Percentiles rank a stretch among this genome's conserved stretches.
phyloP scores from a whole-genome alignment of 225 moss, liverwort and hornwort genomes.

The Polytrichum commune region DNA sequence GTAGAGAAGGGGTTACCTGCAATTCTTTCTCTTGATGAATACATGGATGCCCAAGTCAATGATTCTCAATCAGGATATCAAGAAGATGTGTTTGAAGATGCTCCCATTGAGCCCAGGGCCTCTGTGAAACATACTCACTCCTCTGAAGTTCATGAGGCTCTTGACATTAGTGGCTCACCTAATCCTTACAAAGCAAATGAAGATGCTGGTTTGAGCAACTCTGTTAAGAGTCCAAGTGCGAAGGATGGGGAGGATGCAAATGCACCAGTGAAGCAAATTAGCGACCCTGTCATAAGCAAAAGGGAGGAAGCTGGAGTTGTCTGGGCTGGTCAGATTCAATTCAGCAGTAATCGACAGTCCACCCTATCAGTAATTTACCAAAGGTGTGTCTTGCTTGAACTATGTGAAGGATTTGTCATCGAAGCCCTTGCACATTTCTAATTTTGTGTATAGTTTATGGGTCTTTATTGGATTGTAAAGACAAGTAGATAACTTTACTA shows the following conservation, averaged over 20 bases:
- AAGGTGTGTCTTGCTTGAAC: conserved; percentile 33
- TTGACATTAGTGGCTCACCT: conserved; percentile 14
- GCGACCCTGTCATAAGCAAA: conserved; percentile 15
- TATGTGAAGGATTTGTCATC: too few relatives aligned
- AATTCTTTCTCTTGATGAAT: conserved; percentile 70
- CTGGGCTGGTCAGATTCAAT: conserved; percentile 56
- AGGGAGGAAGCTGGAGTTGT: conserved; percentile 28
- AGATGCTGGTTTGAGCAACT: conserved; percentile 15
- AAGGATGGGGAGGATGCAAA: conserved; percentile 18
- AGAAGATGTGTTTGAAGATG: conserved; percentile 49
- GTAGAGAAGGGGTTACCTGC: conserved; percentile 43
- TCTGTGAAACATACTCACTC: conserved; percentile 8
- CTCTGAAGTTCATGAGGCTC: conserved; percentile 20
- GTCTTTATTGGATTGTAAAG: too few relatives aligned
- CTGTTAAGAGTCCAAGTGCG: conserved; percentile 28
- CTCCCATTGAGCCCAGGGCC: conserved; percentile 49
- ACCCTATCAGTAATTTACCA: conserved; percentile 35
- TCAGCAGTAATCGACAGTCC: conserved; percentile 58
- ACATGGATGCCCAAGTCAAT: conserved; percentile 42
- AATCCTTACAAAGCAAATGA: conserved; percentile 7
- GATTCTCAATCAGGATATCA: conserved; percentile 28
- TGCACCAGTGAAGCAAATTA: conserved; percentile 22
- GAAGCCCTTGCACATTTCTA: too few relatives aligned
- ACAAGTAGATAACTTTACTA: too few relatives aligned
- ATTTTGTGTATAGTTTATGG: too few relatives aligned